Percentiles rank a stretch among this genome's conserved stretches.
Conservation (phyloP, 2,329 filamentous ascomycete species). For the Huntiella savannae region DNA sequence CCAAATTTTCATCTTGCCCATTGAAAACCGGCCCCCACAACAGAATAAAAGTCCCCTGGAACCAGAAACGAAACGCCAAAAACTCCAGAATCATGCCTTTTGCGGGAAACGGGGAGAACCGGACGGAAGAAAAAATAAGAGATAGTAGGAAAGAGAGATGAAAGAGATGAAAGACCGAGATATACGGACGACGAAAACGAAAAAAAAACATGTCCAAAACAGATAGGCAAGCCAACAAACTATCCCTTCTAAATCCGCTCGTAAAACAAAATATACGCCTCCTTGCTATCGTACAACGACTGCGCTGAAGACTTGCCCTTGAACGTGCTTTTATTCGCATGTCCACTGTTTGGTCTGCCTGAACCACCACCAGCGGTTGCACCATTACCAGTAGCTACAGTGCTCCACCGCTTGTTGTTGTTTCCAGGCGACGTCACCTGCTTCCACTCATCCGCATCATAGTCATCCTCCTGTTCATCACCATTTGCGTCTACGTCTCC, state of each 20-base stretch:
- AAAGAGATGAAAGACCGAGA: neutral
- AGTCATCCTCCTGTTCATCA: constrained; percentile 23
- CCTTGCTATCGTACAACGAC: constrained; percentile 76
- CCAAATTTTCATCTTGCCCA: neutral
- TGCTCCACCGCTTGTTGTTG: constrained; percentile 52
- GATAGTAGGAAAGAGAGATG: neutral
- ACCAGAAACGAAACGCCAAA: neutral
- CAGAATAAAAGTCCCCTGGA: no score
- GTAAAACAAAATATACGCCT: constrained; percentile 93
- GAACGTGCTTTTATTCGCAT: constrained; percentile 25
- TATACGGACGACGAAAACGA: neutral
- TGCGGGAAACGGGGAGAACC: neutral
- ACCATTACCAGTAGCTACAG: constrained; percentile 39
- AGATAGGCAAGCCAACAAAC: neutral
- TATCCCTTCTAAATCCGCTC: constrained; percentile 40
- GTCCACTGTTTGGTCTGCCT: constrained; percentile 13
- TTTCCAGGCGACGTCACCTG: constrained; percentile 47
- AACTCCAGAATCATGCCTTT: neutral
- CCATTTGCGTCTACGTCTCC: constrained; percentile 17
- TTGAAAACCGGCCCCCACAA: no score
- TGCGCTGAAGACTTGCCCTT: constrained; percentile 40
- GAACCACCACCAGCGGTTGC: neutral
- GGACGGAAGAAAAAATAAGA: neutral
- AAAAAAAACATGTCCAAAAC: neutral
- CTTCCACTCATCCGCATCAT: constrained; percentile 60